Conservation (phyloP, 192 early-diverging fungal genomes). For the Rhizoclosmatium sp. region DNA sequence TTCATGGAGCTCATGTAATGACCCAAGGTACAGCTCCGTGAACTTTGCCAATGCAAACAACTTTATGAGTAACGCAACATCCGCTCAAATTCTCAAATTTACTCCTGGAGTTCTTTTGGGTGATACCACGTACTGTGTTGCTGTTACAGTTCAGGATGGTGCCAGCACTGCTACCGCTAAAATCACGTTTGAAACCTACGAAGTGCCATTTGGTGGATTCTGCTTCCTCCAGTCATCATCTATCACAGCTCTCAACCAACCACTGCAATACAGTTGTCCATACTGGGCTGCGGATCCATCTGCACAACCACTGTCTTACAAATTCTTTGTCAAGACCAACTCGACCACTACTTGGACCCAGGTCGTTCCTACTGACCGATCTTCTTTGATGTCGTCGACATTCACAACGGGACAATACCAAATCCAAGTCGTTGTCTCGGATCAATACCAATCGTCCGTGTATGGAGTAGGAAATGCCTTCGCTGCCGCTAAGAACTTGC, state of each 20-base stretch:
- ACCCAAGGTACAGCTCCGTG: conserved; percentile 4
- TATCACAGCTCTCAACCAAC: conserved; percentile 9
- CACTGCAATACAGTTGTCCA: conserved; percentile 33
- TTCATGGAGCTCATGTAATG: conserved; percentile 30
- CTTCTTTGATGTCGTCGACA: conserved; percentile 4
- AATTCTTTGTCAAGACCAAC: not conserved
- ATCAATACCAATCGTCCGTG: conserved; percentile 24
- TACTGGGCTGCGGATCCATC: conserved; percentile 30
- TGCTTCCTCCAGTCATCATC: conserved; percentile 15
- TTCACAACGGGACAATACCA: conserved; percentile 23
- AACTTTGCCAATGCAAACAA: conserved; percentile 31
- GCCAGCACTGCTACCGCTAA: not conserved
- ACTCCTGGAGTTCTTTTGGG: conserved; percentile 3
- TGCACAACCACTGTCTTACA: conserved; percentile 22
- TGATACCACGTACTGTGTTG: conserved; percentile 23
- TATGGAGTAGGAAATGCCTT: conserved; percentile 8
- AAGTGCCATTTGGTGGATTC: conserved; percentile 31
- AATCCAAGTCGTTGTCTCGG: conserved; percentile 13
- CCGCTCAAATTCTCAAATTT: conserved; percentile 36
- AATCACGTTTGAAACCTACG: conserved; percentile 14
- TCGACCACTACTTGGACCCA: conserved; percentile 11
- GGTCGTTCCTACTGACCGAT: conserved; percentile 12
- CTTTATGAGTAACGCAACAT: conserved; percentile 24
- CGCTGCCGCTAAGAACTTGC: not conserved
- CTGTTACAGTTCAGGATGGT: conserved; percentile 33